Conservation (phyloP, 305 asterid species). For the Rubia tinctorum region DNA sequence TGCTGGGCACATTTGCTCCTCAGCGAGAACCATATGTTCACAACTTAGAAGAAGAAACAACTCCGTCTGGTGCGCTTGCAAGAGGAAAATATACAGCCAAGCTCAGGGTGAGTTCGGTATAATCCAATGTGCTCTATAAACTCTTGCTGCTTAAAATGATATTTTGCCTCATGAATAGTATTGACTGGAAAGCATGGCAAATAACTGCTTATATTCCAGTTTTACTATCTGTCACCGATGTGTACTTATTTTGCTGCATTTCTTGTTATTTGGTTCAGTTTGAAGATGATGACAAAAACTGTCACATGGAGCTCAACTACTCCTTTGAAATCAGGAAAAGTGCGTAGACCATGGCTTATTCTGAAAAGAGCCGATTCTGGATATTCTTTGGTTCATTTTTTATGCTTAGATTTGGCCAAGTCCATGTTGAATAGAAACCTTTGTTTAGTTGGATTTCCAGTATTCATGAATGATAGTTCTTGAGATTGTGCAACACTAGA, state of each 20-base stretch:
- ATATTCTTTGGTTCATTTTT: constrained; percentile 20
- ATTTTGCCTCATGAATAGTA: neutral
- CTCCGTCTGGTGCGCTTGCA: constrained; percentile 77
- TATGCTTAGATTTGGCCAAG: neutral
- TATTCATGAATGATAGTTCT: neutral
- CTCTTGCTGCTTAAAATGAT: neutral
- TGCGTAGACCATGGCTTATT: constrained; percentile 28
- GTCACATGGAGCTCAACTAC: constrained; percentile 65
- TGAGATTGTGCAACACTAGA: neutral
- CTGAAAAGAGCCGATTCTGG: neutral
- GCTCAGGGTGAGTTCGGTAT: constrained; percentile 44
- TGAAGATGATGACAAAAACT: constrained; percentile 62
- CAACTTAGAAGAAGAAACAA: constrained; percentile 65
- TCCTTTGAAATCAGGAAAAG: constrained; percentile 59
- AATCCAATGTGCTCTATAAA: neutral
- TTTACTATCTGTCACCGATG: neutral
- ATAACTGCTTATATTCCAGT: neutral
- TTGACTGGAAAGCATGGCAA: neutral
- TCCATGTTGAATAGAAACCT: constrained; percentile 8
- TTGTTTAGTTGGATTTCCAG: constrained; percentile 3
- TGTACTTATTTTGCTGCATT: constrained; percentile 13
- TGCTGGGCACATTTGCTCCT: constrained; percentile 86
- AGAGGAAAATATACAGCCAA: constrained; percentile 71
- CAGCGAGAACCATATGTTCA: constrained; percentile 49
- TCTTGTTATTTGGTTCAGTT: constrained; percentile 43